Percentiles rank a stretch among this genome's conserved stretches.
Evolutionary conservation across 148 eudicot genomes (phyloP).

Genomic region (Chenopodium berlandieri): DNA sequence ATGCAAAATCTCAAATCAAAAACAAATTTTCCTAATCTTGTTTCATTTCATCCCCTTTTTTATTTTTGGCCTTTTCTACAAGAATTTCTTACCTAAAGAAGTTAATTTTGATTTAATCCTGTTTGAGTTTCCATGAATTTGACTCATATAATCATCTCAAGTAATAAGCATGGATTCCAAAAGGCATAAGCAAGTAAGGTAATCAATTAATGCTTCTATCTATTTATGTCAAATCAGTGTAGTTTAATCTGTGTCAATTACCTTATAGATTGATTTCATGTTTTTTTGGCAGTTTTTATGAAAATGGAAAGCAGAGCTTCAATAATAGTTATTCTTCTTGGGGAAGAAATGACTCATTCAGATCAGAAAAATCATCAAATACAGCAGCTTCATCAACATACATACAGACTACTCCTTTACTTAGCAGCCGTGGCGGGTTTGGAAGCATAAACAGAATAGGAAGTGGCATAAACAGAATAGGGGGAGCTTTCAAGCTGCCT

Average conservation of each 20-base stretch:
- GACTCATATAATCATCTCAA: background rate
- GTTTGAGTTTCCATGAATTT: background rate
- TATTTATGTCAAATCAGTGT: background rate
- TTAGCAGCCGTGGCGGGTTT: slow-evolving; percentile 9
- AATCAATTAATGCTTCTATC: background rate
- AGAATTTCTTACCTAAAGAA: background rate
- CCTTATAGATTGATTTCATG: background rate
- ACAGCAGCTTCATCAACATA: slow-evolving; percentile 25
- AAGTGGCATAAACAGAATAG: slow-evolving; percentile 27
- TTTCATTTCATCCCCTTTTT: too few relatives aligned
- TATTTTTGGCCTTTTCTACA: background rate
- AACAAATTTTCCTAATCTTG: background rate
- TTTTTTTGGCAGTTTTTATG: slow-evolving; percentile 18
- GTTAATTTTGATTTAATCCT: background rate
- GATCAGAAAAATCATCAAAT: slow-evolving; percentile 22
- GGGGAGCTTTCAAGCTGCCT: slow-evolving; percentile 28
- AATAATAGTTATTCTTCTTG: slow-evolving; percentile 1
- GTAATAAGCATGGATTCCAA: slow-evolving; percentile 15
- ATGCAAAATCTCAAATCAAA: background rate
- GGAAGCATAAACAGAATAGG: slow-evolving; percentile 9
- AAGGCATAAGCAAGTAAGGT: slow-evolving; percentile 34
- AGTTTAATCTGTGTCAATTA: background rate
- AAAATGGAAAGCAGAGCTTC: slow-evolving; percentile 18
- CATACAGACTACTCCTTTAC: slow-evolving; percentile 27
- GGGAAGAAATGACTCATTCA: slow-evolving; percentile 24